Evolutionary conservation across 2,329 filamentous ascomycete genomes (phyloP).

Genomic region (Cladosporium sp.): DNA sequence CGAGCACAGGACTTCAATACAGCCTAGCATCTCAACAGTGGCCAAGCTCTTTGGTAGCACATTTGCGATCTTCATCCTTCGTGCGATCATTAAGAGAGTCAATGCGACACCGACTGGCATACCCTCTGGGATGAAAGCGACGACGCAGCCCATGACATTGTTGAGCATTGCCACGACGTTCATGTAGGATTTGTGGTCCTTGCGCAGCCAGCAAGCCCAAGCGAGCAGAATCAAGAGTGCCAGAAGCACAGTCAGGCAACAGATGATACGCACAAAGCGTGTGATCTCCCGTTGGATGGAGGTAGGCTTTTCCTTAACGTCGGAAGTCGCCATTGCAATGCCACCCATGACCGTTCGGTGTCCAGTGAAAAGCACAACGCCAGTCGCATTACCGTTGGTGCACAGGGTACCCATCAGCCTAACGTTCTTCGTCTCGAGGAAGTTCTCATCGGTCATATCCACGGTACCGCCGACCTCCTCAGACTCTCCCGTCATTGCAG

Average conservation of each 20-base stretch:
- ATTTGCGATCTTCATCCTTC: conserved; percentile 41
- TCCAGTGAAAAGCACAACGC: conserved; percentile 41
- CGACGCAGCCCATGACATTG: conserved; percentile 42
- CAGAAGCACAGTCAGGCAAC: conserved; percentile 36
- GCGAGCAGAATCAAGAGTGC: conserved; percentile 42
- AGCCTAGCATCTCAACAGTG: conserved; percentile 43
- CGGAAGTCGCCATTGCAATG: conserved; percentile 37
- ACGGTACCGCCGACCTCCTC: conserved; percentile 34
- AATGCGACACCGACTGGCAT: conserved; percentile 28
- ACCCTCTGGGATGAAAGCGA: conserved; percentile 29
- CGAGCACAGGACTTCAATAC: conserved; percentile 43
- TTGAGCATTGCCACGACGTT: conserved; percentile 43
- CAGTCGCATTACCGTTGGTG: conserved; percentile 39
- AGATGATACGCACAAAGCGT: conserved; percentile 44
- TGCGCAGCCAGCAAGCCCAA: conserved; percentile 42
- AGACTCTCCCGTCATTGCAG: conserved; percentile 42
- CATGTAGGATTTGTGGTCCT: conserved; percentile 37
- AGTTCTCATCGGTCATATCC: conserved; percentile 39
- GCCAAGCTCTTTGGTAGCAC: conserved; percentile 42
- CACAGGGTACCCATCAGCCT: conserved; percentile 43
- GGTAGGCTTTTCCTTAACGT: conserved; percentile 37
- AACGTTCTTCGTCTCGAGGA: conserved; percentile 43
- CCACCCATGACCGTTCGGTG: conserved; percentile 40
- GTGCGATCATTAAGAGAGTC: conserved; percentile 42
- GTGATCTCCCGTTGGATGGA: conserved; percentile 42